Evolutionary conservation across 2,329 filamentous ascomycete genomes (phyloP), one percentile per base, ranked within the genome.

Genomic region (Grosmannia serpens): DNA sequence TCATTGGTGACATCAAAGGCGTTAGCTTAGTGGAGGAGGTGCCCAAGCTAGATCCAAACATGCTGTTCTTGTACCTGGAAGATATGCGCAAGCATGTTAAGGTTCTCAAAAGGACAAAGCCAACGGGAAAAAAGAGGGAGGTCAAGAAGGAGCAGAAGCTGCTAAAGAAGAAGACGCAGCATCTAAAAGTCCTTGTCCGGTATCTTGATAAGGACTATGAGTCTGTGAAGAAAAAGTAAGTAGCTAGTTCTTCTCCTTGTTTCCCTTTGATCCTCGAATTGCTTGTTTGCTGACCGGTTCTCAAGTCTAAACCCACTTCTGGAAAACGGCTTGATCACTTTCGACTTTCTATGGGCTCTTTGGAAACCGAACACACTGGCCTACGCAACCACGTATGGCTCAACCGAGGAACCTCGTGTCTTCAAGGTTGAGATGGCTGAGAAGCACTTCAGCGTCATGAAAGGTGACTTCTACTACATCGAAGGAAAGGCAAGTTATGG

Each of bases 281-380:
- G 8, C 20, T n/a, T 35, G 33, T 17, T 27, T 44, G 13, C 10
- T 27, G 13, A 33, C n/a, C 6, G 7, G 53, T 38, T 15, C 8
- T 1, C 11, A 70, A 88, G 86, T 1, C 77, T 96, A 0, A 86
- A 91, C 64, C 88, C 89, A 0, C 83, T 96, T 72, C 76, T 95
- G 2, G 82, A 90, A 62, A 87, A 86, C 35, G 89, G 89, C 10
- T 84, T 90, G 51, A 95, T 95, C 68, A 95, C 89, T 0, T 96
- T 91, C 65, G 89, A 96, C 59, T 78, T 95, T 2, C 75, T 95
- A 1, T 95, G 91, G 91, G 89, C 90, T 0, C 73, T 96, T 4
- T 95, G 88, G 80, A 95, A 94, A 67, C 91, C 91, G 0, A 88
- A 90, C 65, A 90, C 88, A 0, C 81, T 95, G 24, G 86, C 84